A percentile compares a stretch with the other conserved stretches of the same genome.
phyloP scores from a whole-genome alignment of 148 eudicot genomes.

The Vaccinium corymbosum region DNA sequence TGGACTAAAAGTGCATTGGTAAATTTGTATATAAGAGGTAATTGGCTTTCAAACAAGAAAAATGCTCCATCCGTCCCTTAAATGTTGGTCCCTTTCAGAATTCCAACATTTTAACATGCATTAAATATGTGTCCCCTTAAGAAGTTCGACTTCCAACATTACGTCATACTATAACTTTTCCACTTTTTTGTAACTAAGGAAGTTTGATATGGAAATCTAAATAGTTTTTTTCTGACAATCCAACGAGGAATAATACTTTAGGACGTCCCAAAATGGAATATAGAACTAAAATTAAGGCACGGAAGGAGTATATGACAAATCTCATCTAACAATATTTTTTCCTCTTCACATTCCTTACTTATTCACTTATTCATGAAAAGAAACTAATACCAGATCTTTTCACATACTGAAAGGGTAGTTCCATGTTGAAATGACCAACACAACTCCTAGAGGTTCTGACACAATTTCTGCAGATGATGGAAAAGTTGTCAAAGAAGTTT shows the following conservation, averaged over 20 bases:
- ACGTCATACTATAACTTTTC: background rate
- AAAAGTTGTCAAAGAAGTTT: conserved; percentile 42
- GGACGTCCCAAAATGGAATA: background rate
- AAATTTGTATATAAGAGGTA: background rate
- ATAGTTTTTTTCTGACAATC: background rate
- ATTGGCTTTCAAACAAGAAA: background rate
- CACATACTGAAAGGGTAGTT: conserved; percentile 87
- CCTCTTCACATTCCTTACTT: background rate
- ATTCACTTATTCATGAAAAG: background rate
- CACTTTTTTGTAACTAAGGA: background rate
- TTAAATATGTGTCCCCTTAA: background rate
- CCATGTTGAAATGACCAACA: conserved; percentile 77
- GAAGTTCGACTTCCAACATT: background rate
- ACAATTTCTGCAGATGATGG: conserved; percentile 70
- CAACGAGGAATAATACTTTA: background rate
- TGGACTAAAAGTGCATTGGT: background rate
- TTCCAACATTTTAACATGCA: background rate
- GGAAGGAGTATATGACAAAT: background rate
- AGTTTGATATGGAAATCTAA: background rate
- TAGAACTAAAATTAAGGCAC: background rate
- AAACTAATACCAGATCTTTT: background rate
- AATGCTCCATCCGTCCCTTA: background rate
- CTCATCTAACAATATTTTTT: background rate
- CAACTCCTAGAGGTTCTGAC: conserved; percentile 66
- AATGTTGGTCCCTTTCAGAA: background rate